Percentiles rank a stretch among this genome's conserved stretches.
Conservation (phyloP, 768 basidiomycete genomes). For the Naganishia vaughanmartiniae region DNA sequence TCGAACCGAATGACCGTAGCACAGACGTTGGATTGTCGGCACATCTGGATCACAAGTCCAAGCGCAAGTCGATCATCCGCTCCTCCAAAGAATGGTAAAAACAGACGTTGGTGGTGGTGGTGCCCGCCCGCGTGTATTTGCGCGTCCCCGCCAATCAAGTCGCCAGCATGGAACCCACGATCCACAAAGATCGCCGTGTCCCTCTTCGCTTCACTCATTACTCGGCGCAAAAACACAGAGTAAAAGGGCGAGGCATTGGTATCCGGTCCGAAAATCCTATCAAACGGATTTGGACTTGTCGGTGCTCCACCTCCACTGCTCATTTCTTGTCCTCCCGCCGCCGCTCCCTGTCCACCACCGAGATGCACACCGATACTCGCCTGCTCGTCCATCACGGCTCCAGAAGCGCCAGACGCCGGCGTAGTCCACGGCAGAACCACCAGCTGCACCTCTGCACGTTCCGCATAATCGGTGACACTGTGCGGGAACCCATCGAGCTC, state of each 20-base stretch:
- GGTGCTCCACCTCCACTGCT: neutral
- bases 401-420: conserved; percentile 37
- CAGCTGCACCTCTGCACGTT: conserved; percentile 64
- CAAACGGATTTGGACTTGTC: conserved; percentile 64
- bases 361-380: conserved; percentile 22
- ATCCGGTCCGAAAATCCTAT: conserved; percentile 66
- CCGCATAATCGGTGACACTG: conserved; percentile 64
- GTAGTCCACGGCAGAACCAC: conserved; percentile 78
- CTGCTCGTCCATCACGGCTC: conserved; percentile 25
- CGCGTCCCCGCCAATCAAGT: neutral
- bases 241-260: conserved; percentile 57
- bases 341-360: too few species aligned
- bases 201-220: conserved; percentile 68
- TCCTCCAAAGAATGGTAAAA: conserved; percentile 90
- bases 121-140: too few species aligned
- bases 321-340: too few species aligned
- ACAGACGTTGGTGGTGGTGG: conserved; percentile 61
- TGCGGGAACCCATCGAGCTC: conserved; percentile 69
- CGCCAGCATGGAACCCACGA: conserved; percentile 57
- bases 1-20: conserved; percentile 72
- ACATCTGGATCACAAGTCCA: conserved; percentile 75
- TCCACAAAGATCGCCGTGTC: conserved; percentile 89
- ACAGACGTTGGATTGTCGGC: conserved; percentile 63
- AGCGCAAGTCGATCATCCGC: conserved; percentile 87
- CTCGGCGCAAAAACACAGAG: conserved; percentile 78